These are phyloP conservation scores for Nidularia sp. DNA, from an alignment of 768 basidiomycete genomes.

Conservation along the genomic window DNA sequence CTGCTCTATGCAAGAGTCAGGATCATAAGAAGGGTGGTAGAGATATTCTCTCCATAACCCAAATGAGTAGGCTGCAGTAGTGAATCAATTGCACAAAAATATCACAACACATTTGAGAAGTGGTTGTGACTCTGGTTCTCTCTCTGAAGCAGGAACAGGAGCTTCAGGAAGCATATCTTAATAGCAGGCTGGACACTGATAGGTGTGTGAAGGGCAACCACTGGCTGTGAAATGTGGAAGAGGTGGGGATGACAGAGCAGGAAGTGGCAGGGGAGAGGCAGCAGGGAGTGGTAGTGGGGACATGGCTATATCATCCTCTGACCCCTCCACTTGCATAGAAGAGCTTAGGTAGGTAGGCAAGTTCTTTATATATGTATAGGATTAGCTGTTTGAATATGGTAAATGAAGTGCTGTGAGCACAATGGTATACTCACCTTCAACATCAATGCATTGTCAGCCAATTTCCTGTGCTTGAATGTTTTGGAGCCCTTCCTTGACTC, in stretches of 20 bases:
- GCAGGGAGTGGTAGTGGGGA: not conserved
- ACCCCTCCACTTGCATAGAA: not conserved
- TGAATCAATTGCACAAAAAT: constrained; percentile 12
- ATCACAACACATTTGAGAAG: constrained; percentile 1
- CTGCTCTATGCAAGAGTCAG: constrained; percentile 14
- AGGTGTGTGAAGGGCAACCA: no score
- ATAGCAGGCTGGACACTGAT: not conserved
- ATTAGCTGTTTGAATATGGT: no score
- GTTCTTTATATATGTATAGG: no score
- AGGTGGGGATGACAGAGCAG: not conserved
- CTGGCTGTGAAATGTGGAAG: no score
- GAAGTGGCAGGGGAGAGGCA: not conserved
- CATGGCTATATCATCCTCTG: not conserved
- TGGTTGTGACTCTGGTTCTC: constrained; percentile 2
- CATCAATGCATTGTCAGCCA: no score
- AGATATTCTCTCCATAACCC: constrained; percentile 17
- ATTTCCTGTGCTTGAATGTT: not conserved
- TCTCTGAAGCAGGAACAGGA: not conserved
- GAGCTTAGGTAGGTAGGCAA: no score
- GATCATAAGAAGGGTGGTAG: constrained; percentile 23
- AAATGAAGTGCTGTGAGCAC: no score
- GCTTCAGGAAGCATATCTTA: constrained; percentile 7
- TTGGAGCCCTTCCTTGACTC: not conserved
- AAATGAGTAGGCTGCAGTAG: constrained; percentile 17
- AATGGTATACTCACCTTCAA: no score